A percentile compares a stretch with the other conserved stretches of the same genome.
Conservation (phyloP, 768 basidiomycete species). For the Rhodocollybia butyracea region DNA sequence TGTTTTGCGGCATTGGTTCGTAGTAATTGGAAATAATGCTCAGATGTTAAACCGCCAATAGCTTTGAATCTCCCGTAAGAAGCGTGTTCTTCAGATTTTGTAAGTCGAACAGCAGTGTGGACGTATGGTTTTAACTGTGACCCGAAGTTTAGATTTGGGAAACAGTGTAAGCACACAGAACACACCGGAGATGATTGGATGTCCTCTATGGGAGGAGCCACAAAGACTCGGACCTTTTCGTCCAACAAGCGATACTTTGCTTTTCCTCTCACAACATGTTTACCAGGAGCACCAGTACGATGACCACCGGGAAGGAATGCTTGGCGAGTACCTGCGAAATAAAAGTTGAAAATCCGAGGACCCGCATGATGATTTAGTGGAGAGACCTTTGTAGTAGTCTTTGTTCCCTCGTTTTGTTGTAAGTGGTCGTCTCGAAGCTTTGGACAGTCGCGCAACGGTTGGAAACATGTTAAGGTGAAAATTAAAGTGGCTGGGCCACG, state of each 20-base stretch:
- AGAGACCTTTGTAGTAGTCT: constrained; percentile 90
- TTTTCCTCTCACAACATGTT: constrained; percentile 73
- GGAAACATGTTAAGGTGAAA: too few relatives aligned
- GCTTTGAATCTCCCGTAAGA: constrained; percentile 35
- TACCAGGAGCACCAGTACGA: constrained; percentile 86
- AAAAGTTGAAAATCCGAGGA: not conserved
- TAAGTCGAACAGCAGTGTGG: constrained; percentile 38
- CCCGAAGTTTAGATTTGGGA: not conserved
- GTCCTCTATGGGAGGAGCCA: constrained; percentile 71
- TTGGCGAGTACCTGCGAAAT: constrained; percentile 68
- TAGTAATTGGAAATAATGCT: constrained; percentile 40
- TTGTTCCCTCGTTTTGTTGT: constrained; percentile 91
- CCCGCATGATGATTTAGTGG: not conserved
- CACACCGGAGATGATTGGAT: constrained; percentile 58
- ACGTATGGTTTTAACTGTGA: constrained; percentile 68
- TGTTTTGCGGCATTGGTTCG: constrained; percentile 16
- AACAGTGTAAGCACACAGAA: constrained; percentile 10
- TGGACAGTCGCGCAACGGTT: constrained; percentile 66
- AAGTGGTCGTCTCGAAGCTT: constrained; percentile 80
- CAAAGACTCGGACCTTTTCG: constrained; percentile 78
- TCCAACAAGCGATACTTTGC: constrained; percentile 81
- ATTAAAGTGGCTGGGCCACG: too few relatives aligned
- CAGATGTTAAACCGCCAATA: constrained; percentile 37
- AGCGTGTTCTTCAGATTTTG: constrained; percentile 25
- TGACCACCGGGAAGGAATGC: constrained; percentile 79